phyloP scores from a whole-genome alignment of 2,329 filamentous ascomycete genomes.

The Cytospora schulzeri region DNA sequence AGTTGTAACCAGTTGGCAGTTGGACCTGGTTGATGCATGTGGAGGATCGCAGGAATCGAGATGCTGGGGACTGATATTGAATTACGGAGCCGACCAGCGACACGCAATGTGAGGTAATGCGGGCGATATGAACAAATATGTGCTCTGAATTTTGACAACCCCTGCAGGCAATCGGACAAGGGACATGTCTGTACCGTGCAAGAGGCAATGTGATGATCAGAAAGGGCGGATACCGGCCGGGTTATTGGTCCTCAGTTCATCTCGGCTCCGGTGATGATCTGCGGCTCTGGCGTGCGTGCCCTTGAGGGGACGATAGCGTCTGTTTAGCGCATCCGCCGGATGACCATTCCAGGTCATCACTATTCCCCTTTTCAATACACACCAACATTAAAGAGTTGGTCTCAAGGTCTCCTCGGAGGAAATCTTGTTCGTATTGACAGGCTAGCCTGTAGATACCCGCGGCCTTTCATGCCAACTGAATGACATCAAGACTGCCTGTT shows the following conservation, averaged over 20 bases:
- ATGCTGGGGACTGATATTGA: slow-evolving; percentile 13
- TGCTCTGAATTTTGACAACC: slow-evolving; percentile 17
- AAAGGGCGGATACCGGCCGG: slow-evolving; percentile 15
- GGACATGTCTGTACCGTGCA: slow-evolving; percentile 11
- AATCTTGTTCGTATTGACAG: background rate
- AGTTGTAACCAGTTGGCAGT: slow-evolving; percentile 10
- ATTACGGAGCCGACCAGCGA: slow-evolving; percentile 17
- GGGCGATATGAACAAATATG: slow-evolving; percentile 24
- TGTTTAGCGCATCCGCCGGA: slow-evolving; percentile 16
- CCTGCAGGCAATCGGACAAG: slow-evolving; percentile 16
- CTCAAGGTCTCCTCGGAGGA: background rate
- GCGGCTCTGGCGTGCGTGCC: slow-evolving; percentile 1
- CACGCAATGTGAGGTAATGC: slow-evolving; percentile 21
- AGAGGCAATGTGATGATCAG: slow-evolving; percentile 13
- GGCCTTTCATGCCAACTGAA: slow-evolving; percentile 10
- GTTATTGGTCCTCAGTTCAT: background rate
- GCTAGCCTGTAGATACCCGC: background rate
- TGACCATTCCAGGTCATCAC: slow-evolving; percentile 7
- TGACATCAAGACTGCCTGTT: slow-evolving; percentile 15
- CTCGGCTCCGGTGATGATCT: slow-evolving; percentile 4
- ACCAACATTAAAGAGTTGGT: background rate
- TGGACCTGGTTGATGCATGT: slow-evolving; percentile 17
- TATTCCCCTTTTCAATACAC: slow-evolving; percentile 5
- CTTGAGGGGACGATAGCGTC: slow-evolving; percentile 15
- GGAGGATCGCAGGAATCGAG: slow-evolving; percentile 18